Evolutionary conservation across 352 stramenopile genomes (phyloP).

Genomic region (Phytopythium oedochilum): DNA sequence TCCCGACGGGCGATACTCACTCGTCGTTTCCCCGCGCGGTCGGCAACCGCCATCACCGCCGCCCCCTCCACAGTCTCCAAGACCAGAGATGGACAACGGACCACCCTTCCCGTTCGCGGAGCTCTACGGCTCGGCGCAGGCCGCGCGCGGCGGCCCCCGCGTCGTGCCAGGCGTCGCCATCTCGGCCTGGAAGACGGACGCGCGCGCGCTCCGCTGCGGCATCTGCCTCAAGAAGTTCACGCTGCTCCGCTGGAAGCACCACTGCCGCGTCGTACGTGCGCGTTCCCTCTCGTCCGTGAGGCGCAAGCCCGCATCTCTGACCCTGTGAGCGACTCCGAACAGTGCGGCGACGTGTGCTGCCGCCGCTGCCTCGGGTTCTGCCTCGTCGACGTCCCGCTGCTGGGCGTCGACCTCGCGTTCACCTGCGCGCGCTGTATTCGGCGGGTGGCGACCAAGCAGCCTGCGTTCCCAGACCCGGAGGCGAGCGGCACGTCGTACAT

Average conservation of each 20-base stretch:
- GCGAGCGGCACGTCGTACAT: slow-evolving; percentile 1
- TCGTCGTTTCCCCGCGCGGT: slow-evolving; percentile 1
- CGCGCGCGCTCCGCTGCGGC: slow-evolving; percentile 36
- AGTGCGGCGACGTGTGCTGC: slow-evolving; percentile 75
- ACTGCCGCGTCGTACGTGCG: slow-evolving; percentile 57
- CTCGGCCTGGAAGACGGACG: slow-evolving; percentile 47
- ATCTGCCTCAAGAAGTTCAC: slow-evolving; percentile 69
- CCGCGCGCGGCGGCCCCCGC: slow-evolving; percentile 20
- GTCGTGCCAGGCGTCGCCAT: slow-evolving; percentile 48
- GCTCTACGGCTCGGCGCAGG: slow-evolving; percentile 25
- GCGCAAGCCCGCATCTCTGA: background rate
- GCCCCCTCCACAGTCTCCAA: background rate
- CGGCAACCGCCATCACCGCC: background rate
- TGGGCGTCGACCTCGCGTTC: slow-evolving; percentile 61
- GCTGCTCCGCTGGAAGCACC: slow-evolving; percentile 58
- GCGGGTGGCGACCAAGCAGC: slow-evolving; percentile 36
- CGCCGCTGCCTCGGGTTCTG: slow-evolving; percentile 61
- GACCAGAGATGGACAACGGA: slow-evolving; percentile 26
- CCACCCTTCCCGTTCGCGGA: slow-evolving; percentile 43
- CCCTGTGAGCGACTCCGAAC: slow-evolving; percentile 6
- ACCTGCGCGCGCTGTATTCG: slow-evolving; percentile 60
- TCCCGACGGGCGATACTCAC: background rate
- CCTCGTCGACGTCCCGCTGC: slow-evolving; percentile 56
- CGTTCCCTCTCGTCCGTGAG: background rate
- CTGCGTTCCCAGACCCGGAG: slow-evolving; percentile 1